Evolutionary conservation across 1,284 basidiomycete species (phyloP).

Genomic region (Earliella scabrosa): DNA sequence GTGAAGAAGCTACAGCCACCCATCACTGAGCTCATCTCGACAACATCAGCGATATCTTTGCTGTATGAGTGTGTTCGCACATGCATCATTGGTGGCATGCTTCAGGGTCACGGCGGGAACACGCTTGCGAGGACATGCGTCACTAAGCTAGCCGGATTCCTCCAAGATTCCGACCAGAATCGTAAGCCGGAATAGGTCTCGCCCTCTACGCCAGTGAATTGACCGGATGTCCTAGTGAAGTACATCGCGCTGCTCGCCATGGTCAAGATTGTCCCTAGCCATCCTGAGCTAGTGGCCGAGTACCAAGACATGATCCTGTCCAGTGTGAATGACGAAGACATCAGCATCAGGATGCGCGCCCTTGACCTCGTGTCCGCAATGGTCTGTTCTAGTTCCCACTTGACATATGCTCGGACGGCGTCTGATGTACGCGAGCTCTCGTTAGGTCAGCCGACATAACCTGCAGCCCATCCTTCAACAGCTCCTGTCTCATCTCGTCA

Average conservation of each 20-base stretch:
- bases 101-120: slow-evolving; percentile 81
- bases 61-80: slow-evolving; percentile 99
- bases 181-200: slow-evolving; percentile 48
- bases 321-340: slow-evolving; percentile 91
- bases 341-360: slow-evolving; percentile 94
- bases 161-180: slow-evolving; percentile 95
- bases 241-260: slow-evolving; percentile 96
- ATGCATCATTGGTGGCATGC: slow-evolving; percentile 97
- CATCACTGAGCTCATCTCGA: slow-evolving; percentile 93
- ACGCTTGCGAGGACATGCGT: slow-evolving; percentile 88
- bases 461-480: slow-evolving; percentile 90
- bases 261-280: slow-evolving; percentile 93
- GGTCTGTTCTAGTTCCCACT: slow-evolving; percentile 50
- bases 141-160: slow-evolving; percentile 91
- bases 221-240: slow-evolving; percentile 66
- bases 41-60: slow-evolving; percentile 94
- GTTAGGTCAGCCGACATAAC: slow-evolving; percentile 80
- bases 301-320: slow-evolving; percentile 92
- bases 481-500: slow-evolving; percentile 83
- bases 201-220: slow-evolving; percentile 1
- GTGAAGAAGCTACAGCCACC: slow-evolving; percentile 94
- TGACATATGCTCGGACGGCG: slow-evolving; percentile 1
- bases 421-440: slow-evolving; percentile 6
- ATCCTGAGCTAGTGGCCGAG: slow-evolving; percentile 89
- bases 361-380: slow-evolving; percentile 94